Evolutionary conservation across 1,284 basidiomycete genomes (phyloP).

Genomic region (Sporisorium sorghi): DNA sequence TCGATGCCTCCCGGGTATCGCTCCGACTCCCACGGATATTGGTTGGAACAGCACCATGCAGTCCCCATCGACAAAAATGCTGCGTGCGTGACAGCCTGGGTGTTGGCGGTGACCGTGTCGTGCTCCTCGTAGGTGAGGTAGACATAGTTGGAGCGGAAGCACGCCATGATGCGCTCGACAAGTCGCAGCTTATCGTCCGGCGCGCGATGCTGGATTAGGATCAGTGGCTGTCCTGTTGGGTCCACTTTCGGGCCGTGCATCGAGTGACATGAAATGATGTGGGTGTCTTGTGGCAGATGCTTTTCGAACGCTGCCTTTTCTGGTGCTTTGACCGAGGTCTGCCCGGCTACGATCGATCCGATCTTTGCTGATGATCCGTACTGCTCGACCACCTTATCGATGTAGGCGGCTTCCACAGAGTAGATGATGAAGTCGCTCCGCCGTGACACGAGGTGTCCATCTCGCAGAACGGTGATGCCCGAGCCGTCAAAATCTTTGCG

Average conservation of each 20-base stretch:
- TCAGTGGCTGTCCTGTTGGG: conserved; percentile 91
- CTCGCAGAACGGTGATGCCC: conserved; percentile 76
- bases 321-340: conserved; percentile 96
- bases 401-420: conserved; percentile 92
- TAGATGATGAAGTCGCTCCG: conserved; percentile 90
- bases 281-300: conserved; percentile 84
- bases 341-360: conserved; percentile 90
- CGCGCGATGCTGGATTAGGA: conserved; percentile 88
- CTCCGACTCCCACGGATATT: conserved; percentile 93
- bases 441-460: conserved; percentile 86
- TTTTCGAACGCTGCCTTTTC: conserved; percentile 91
- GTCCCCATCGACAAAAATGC: conserved; percentile 98
- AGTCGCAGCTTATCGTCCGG: conserved; percentile 79
- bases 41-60: conserved; percentile 83
- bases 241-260: conserved; percentile 93
- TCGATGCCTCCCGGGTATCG: conserved; percentile 98
- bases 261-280: conserved; percentile 93
- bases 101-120: conserved; percentile 95
- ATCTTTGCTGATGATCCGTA: conserved; percentile 96
- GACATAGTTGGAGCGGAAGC: conserved; percentile 85
- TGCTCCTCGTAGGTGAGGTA: conserved; percentile 95
- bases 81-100: conserved; percentile 96
- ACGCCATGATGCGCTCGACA: conserved; percentile 85
- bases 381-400: conserved; percentile 83
- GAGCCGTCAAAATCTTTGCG: conserved; percentile 75